Evolutionary conservation across 1,139 yeast genomes (phyloP), one percentile per base, ranked within the genome.

Genomic region (Blastobotrys aristatus): DNA sequence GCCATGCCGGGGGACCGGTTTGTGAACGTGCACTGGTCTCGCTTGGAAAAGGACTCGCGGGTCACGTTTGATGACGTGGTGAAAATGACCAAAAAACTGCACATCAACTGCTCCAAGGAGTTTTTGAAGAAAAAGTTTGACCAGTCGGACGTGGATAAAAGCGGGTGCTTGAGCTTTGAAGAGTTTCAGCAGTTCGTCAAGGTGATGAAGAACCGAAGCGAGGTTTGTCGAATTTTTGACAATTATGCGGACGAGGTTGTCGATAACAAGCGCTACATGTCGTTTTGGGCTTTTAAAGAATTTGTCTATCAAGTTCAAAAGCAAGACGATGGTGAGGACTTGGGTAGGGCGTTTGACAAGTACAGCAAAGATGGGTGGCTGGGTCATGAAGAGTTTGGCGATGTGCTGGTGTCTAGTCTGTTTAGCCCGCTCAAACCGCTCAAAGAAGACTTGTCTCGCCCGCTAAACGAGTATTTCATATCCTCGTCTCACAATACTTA

Each of bases 401-500:
- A 74, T 44, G 75, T 72, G 54, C 62, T 84, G 18, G 57, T 72
- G 32, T 80, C 87, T 1, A 71, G 74, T 67, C 73, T 16, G 56
- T 69, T 26, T 73, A 77, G 16, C 54, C 69, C 44, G 47, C 57
- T 56, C 57, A 40, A 50, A 4, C 59, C 56, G 57, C 47, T 47
- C 52, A 59, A 48, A 43, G 74, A 66, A 52, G 84, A 84, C 56
- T 77, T 77, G 57, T 65, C 78, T 2, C 73, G 74, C 33, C 97
- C 98, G 0, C 62, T 94, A 37, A 87, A 80, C 58, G 92, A 89
- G 55, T 94, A 94, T 61, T 89, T 72, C 60, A 84, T 94, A 27
- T 87, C 96, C 0, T 86, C 97, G 0, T 89, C 97, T 0, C 99
- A 94, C 64, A 94, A 94, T 63, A 94, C 98, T 0, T 94, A 92